Conservation (phyloP, 345 rosid species). For the Aegle marmelos region DNA sequence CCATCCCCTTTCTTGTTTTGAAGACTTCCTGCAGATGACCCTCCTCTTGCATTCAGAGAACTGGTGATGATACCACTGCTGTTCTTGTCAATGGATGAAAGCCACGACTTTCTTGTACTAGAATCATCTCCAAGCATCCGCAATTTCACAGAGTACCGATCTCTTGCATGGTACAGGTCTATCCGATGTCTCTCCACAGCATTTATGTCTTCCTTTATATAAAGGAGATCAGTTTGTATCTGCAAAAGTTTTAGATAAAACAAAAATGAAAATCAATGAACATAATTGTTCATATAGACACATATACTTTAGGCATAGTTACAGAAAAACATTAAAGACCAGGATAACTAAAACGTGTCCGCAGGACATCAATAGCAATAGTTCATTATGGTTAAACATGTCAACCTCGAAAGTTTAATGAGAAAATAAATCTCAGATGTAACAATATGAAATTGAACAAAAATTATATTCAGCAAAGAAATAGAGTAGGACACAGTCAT, state of each 20-base stretch:
- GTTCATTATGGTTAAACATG: not conserved
- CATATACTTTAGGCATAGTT: not conserved
- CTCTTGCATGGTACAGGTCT: slow-evolving; percentile 78
- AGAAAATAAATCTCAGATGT: slow-evolving; percentile 2
- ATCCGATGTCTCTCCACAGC: slow-evolving; percentile 87
- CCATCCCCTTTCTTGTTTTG: slow-evolving; percentile 65
- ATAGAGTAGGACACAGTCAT: not conserved
- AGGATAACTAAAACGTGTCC: not conserved
- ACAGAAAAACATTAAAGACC: slow-evolving; percentile 1
- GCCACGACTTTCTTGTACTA: slow-evolving; percentile 57
- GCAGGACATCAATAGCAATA: not conserved
- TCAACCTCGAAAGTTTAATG: not conserved
- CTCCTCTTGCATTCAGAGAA: slow-evolving; percentile 59
- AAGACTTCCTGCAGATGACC: slow-evolving; percentile 47
- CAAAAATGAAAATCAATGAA: not conserved
- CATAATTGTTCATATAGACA: not conserved
- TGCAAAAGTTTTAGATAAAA: slow-evolving; percentile 27
- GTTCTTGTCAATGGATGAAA: slow-evolving; percentile 52
- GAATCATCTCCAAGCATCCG: slow-evolving; percentile 86
- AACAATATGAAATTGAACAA: not conserved
- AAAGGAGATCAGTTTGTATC: slow-evolving; percentile 85
- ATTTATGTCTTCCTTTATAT: slow-evolving; percentile 83
- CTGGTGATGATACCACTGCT: slow-evolving; percentile 47
- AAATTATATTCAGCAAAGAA: not conserved
- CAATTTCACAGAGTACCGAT: slow-evolving; percentile 72